Conservation (phyloP, 495 filamentous ascomycete species). For the Talaromyces ruber region DNA sequence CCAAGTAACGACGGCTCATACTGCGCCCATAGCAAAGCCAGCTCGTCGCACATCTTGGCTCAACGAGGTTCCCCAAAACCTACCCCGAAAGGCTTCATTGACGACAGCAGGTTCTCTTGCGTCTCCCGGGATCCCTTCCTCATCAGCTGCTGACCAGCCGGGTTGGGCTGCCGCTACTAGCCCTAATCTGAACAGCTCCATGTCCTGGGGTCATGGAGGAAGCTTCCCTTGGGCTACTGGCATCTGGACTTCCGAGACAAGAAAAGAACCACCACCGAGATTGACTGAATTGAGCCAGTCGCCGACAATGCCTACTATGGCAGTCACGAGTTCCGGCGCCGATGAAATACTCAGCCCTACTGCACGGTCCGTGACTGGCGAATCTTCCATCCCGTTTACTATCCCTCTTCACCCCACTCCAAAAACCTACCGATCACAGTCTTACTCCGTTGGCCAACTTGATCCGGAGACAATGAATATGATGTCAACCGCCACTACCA, state of each 20-base stretch:
- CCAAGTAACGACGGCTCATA: slow-evolving; percentile 23
- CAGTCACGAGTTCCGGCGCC: slow-evolving; percentile 28
- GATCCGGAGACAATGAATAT: slow-evolving; percentile 54
- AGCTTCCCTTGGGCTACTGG: slow-evolving; percentile 67
- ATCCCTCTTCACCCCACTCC: slow-evolving; percentile 87
- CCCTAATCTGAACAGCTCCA: slow-evolving; percentile 37
- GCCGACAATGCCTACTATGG: slow-evolving; percentile 57
- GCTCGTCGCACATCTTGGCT: slow-evolving; percentile 47
- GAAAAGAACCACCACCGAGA: slow-evolving; percentile 66
- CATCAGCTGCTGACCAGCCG: slow-evolving; percentile 60
- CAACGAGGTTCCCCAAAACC: slow-evolving; percentile 37
- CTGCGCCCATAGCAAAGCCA: slow-evolving; percentile 29
- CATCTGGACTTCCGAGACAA: slow-evolving; percentile 67
- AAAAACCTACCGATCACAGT: slow-evolving; percentile 91
- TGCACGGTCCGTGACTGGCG: slow-evolving; percentile 44
- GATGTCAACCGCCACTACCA: slow-evolving; percentile 34
- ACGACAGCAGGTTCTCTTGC: slow-evolving; percentile 51
- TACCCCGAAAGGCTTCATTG: slow-evolving; percentile 42
- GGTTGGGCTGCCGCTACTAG: slow-evolving; percentile 51
- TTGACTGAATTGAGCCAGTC: slow-evolving; percentile 70
- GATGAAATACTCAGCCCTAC: slow-evolving; percentile 49
- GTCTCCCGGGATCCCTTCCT: slow-evolving; percentile 63
- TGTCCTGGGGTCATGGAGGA: slow-evolving; percentile 51
- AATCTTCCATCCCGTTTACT: slow-evolving; percentile 68
- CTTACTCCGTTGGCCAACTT: slow-evolving; percentile 90